These are phyloP conservation scores for Aspergillus bombycis DNA, from an alignment of 2,329 filamentous ascomycete species.

Conservation along the genomic window DNA sequence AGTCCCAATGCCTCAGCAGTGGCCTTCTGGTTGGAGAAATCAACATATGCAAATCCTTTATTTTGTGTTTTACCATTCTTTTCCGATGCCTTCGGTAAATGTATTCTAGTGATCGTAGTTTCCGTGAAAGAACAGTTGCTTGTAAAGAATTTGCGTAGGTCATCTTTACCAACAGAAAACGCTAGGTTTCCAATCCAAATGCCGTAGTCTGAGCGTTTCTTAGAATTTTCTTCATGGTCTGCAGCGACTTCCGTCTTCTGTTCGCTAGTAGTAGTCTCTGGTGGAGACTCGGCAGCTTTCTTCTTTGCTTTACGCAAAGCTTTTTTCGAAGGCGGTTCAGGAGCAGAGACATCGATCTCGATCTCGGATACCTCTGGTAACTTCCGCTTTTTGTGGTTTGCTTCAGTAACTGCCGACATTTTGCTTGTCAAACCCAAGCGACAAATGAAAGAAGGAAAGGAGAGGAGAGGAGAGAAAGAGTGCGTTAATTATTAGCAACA, in stretches of 20 bases:
- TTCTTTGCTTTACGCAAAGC: constrained; percentile 89
- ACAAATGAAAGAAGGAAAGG: neutral
- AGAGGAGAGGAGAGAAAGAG: no score
- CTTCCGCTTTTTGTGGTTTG: constrained; percentile 69
- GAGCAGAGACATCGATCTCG: constrained; percentile 85
- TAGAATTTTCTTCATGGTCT: constrained; percentile 26
- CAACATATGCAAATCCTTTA: constrained; percentile 95
- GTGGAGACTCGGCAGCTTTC: constrained; percentile 30
- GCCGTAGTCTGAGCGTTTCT: constrained; percentile 73
- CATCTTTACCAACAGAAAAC: constrained; percentile 75
- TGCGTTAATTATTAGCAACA: neutral
- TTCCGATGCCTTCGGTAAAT: constrained; percentile 68
- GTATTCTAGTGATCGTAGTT: constrained; percentile 78
- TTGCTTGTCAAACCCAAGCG: constrained; percentile 5
- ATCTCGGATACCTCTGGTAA: constrained; percentile 63
- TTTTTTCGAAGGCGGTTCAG: constrained; percentile 94
- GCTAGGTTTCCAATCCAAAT: constrained; percentile 96
- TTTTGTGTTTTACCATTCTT: constrained; percentile 66
- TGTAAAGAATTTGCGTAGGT: constrained; percentile 79
- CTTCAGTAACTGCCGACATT: constrained; percentile 34
- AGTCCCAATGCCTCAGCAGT: constrained; percentile 78
- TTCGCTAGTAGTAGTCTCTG: constrained; percentile 35
- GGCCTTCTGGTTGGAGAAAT: constrained; percentile 72
- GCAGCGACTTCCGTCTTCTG: constrained; percentile 43
- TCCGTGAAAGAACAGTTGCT: constrained; percentile 67